Base-by-base conservation (phyloP, 331 rosid species). In the Quercus phellos region DNA sequence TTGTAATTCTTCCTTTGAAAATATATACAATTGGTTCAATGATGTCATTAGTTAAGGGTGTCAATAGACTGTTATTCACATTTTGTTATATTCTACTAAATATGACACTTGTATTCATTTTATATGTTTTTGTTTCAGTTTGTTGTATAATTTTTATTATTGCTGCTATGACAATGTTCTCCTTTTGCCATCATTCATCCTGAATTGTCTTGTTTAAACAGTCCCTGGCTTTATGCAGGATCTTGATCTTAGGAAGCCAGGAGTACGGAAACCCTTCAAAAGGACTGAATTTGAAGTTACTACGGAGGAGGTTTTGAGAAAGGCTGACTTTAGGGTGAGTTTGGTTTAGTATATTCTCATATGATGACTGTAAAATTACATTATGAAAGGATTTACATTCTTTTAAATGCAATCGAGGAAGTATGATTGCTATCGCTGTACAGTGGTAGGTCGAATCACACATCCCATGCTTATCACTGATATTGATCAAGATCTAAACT, bases 321-420 rank as follows among this genome's bases (percentile, higher is more conserved):
- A 94, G 81, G 98, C 98, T 76, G 97, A 94, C 90, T 94, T 94
- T 85, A 89, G 98, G 94, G 98, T 94, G 68, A 79, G 96, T 64
- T 1, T 38, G 34, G 22, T 74, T 32, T 35, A 22, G 14, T 76
- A 63, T 38, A 13, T 58, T 10, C 46, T 61, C 24, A 63, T 35
- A 59, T 72, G 30, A 60, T 19, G 35, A 69, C 42, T 12, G 58
- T 60, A 1, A 6, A 32, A 60, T 26, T 46, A 32, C 43, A 55
- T 74, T 69, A 34, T 17, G 43, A 18, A 64, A 72, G 9, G 35
- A 46, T 27, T 61, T 22, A 55, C 54, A 0, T 1, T 30, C 17
- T 66, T 66, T 66, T 17, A 9, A 34, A 66, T 66, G 51, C 3
- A 14, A n/a, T 66, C 26, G 9, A 32, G 22, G 71, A 34, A 18